A percentile compares a stretch with the other conserved stretches of the same genome.
Evolutionary conservation across 2,329 filamentous ascomycete genomes (phyloP).

Genomic region (Aureobasidium subglaciale): DNA sequence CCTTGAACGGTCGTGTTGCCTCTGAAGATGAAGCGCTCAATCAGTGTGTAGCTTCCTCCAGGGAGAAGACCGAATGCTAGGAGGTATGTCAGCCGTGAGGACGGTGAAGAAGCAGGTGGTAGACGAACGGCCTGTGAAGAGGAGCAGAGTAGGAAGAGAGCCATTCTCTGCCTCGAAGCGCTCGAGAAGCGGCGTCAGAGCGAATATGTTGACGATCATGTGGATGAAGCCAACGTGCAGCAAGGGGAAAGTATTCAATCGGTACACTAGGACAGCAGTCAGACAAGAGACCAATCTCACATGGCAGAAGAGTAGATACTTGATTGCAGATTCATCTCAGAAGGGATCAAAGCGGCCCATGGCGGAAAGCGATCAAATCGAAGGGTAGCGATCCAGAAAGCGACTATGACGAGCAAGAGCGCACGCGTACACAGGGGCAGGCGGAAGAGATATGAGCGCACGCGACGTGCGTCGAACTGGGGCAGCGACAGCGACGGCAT

Average conservation of each 20-base stretch:
- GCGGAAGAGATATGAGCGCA: slow-evolving; percentile 74
- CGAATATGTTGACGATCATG: slow-evolving; percentile 68
- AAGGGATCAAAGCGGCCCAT: slow-evolving; percentile 74
- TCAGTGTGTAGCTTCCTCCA: slow-evolving; percentile 68
- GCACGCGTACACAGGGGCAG: slow-evolving; percentile 81
- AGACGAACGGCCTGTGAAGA: slow-evolving; percentile 83
- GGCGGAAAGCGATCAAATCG: slow-evolving; percentile 65
- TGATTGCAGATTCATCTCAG: slow-evolving; percentile 62
- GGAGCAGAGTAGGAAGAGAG: slow-evolving; percentile 74
- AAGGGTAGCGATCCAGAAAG: slow-evolving; percentile 62
- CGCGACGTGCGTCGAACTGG: slow-evolving; percentile 63
- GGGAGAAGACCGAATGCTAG: slow-evolving; percentile 54
- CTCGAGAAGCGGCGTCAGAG: slow-evolving; percentile 80
- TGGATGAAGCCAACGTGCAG: slow-evolving; percentile 80
- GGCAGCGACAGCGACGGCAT: slow-evolving; percentile 39
- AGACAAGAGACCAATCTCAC: background rate
- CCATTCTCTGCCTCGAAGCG: slow-evolving; percentile 90
- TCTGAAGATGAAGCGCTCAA: slow-evolving; percentile 67
- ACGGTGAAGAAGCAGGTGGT: background rate
- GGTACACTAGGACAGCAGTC: slow-evolving; percentile 60
- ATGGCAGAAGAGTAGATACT: slow-evolving; percentile 47
- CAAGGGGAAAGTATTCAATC: slow-evolving; percentile 85
- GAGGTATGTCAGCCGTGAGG: background rate
- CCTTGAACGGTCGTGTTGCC: slow-evolving; percentile 71
- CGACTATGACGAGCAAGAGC: slow-evolving; percentile 58